A percentile compares a stretch with the other conserved stretches of the same genome.
Evolutionary conservation across 306 rosid species (phyloP).

Genomic region (Quercus rubra): DNA sequence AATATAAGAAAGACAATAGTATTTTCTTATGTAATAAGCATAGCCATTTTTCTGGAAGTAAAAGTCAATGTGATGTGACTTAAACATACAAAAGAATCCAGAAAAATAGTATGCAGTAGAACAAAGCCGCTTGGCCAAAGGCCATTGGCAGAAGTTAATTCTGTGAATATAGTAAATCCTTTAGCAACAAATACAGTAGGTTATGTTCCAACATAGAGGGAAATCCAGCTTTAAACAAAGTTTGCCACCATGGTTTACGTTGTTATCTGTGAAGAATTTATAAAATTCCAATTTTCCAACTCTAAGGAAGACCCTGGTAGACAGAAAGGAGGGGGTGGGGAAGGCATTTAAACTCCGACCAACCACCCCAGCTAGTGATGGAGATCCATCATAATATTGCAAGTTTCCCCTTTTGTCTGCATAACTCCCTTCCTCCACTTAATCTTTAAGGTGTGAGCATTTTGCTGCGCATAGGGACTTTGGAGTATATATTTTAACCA

Average conservation of each 20-base stretch:
- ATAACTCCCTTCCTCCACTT: conserved; percentile 8
- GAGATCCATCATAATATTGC: background rate
- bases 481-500: background rate
- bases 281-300: background rate
- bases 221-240: background rate
- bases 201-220: background rate
- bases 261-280: background rate
- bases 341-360: background rate
- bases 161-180: background rate
- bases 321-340: background rate
- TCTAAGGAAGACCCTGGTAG: too few species aligned
- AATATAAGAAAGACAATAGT: background rate
- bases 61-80: too few species aligned
- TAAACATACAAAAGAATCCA: too few species aligned
- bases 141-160: background rate
- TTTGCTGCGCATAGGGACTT: background rate
- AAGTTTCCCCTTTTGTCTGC: background rate
- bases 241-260: background rate
- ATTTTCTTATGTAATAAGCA: background rate
- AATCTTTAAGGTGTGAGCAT: conserved; percentile 6
- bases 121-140: background rate
- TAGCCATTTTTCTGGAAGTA: background rate
- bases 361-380: background rate
- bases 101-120: too few species aligned
- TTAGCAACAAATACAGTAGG: background rate